phyloP scores from a whole-genome alignment of 2,329 filamentous ascomycete genomes.

The Microcera coccophila region DNA sequence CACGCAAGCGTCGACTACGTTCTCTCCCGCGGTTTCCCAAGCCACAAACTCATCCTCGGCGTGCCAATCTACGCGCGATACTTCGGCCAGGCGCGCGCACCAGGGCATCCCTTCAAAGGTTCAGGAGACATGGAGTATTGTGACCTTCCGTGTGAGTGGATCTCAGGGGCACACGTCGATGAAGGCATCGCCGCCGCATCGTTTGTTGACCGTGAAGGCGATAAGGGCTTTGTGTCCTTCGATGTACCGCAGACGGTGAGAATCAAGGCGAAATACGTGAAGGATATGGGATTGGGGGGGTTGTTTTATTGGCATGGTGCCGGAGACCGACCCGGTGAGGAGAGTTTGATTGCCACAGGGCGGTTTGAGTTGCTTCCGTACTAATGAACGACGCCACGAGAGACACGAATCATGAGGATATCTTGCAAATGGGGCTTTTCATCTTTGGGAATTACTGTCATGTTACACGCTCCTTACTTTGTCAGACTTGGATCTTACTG shows the following conservation, averaged over 20 bases:
- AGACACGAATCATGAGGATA: too few relatives aligned
- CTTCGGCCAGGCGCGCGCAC: constrained; percentile 51
- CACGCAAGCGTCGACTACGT: constrained; percentile 55
- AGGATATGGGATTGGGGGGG: constrained; percentile 52
- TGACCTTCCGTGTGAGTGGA: constrained; percentile 55
- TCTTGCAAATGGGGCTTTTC: too few relatives aligned
- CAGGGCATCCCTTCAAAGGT: constrained; percentile 50
- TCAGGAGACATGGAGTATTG: constrained; percentile 58
- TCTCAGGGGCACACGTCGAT: constrained; percentile 42
- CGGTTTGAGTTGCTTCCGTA: constrained; percentile 54
- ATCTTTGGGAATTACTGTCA: too few relatives aligned
- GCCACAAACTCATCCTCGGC: constrained; percentile 58
- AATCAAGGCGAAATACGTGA: constrained; percentile 59
- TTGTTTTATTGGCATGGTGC: constrained; percentile 68
- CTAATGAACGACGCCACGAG: too few relatives aligned
- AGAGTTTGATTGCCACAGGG: constrained; percentile 59
- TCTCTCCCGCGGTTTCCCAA: constrained; percentile 49
- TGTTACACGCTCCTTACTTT: too few relatives aligned
- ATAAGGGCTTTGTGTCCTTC: constrained; percentile 57
- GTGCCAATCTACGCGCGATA: constrained; percentile 61
- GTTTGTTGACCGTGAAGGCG: constrained; percentile 41
- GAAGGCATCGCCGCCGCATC: constrained; percentile 52
- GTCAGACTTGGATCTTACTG: too few relatives aligned
- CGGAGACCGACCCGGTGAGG: constrained; percentile 49
- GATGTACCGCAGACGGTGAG: constrained; percentile 59